Conservation (phyloP, 139 green algal genomes). For the Gonium pectorale region DNA sequence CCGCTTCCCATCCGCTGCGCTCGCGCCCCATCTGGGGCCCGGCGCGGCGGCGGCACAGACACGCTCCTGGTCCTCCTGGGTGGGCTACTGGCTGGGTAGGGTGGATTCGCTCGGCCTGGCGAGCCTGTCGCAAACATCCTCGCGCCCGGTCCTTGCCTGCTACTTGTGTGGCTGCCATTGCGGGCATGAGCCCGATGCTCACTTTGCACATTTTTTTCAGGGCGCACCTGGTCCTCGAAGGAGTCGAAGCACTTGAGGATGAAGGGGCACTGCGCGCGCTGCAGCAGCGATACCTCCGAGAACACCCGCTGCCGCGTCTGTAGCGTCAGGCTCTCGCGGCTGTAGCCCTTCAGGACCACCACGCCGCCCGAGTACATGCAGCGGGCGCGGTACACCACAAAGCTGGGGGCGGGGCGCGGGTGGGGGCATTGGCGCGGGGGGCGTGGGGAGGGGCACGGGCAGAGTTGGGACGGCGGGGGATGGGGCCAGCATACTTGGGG, state of each 20-base stretch:
- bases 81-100: no score
- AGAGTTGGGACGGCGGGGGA: no score
- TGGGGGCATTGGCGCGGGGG: not conserved
- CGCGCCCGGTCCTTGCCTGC: no score
- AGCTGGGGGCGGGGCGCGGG: conserved; percentile 36
- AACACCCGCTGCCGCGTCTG: conserved; percentile 58
- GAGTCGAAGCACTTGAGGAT: conserved; percentile 70
- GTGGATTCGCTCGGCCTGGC: no score
- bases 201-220: not conserved
- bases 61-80: no score
- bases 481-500: no score
- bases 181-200: no score
- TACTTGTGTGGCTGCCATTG: no score
- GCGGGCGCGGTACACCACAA: conserved; percentile 57
- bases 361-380: conserved; percentile 56
- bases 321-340: conserved; percentile 50
- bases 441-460: not conserved
- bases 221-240: conserved; percentile 61
- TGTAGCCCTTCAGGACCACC: conserved; percentile 65
- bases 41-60: no score
- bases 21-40: no score
- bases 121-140: no score
- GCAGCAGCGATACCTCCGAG: conserved; percentile 46
- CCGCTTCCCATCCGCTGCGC: no score
- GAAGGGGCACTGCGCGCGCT: conserved; percentile 63